Evolutionary conservation across 2,329 filamentous ascomycete species (phyloP).

Genomic region (Cladosporium oxysporum): DNA sequence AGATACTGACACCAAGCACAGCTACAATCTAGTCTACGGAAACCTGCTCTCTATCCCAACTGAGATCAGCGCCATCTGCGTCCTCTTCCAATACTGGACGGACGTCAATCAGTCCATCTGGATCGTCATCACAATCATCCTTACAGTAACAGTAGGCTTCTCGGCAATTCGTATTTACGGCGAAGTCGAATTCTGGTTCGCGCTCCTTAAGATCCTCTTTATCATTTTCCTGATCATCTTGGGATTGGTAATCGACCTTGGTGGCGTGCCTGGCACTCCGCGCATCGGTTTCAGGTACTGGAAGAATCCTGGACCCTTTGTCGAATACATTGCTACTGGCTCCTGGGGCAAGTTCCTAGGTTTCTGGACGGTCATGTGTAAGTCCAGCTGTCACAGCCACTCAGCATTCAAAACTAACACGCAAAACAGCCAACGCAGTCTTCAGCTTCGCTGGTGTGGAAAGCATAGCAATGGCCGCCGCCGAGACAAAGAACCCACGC

Average conservation of each 20-base stretch:
- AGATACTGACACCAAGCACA: not conserved
- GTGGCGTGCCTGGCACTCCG: conserved; percentile 43
- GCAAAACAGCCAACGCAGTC: conserved; percentile 21
- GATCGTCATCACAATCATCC: conserved; percentile 37
- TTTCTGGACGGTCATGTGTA: conserved; percentile 37
- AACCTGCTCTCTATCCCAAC: conserved; percentile 37
- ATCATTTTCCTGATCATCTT: conserved; percentile 49
- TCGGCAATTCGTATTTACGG: conserved; percentile 43
- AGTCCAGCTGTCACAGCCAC: not conserved
- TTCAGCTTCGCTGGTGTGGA: conserved; percentile 31
- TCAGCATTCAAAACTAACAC: not conserved
- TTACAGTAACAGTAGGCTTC: conserved; percentile 38
- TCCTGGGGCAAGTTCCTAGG: conserved; percentile 44
- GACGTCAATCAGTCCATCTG: conserved; percentile 38
- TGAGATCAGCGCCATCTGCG: conserved; percentile 35
- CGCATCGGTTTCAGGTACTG: conserved; percentile 50
- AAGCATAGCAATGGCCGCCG: conserved; percentile 30
- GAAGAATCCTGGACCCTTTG: conserved; percentile 47
- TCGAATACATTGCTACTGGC: conserved; percentile 40
- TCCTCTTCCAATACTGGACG: conserved; percentile 36
- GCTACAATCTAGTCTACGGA: conserved; percentile 29
- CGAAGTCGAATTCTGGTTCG: conserved; percentile 52
- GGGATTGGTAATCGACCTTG: conserved; percentile 46
- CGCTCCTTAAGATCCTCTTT: conserved; percentile 47
- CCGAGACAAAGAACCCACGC: conserved; percentile 31